These are phyloP conservation scores for Clathrospora elynae DNA, from an alignment of 2,329 filamentous ascomycete genomes.

Conservation along the genomic window DNA sequence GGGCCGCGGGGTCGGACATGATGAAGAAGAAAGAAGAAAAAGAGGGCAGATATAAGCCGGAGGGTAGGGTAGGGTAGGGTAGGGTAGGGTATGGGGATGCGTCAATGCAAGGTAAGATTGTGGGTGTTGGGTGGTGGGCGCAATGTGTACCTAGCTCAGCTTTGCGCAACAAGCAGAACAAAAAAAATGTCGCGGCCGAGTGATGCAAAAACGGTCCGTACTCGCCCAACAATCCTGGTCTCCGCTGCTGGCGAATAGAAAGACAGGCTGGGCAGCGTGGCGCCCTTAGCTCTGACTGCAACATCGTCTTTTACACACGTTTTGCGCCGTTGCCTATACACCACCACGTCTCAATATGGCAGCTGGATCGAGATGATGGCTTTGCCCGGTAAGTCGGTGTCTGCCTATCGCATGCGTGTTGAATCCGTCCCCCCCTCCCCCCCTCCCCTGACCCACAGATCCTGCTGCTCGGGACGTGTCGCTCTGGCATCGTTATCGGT, in stretches of 20 bases:
- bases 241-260: slow-evolving; percentile 21
- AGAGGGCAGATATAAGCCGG: slow-evolving; percentile 16
- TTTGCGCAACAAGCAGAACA: background rate
- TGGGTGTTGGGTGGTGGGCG: slow-evolving; percentile 2
- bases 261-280: slow-evolving; percentile 10
- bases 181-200: slow-evolving; percentile 1
- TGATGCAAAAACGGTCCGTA: too few relatives aligned
- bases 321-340: slow-evolving; percentile 22
- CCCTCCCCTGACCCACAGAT: background rate
- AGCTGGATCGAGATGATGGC: slow-evolving; percentile 15
- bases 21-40: slow-evolving; percentile 30
- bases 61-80: slow-evolving; percentile 15
- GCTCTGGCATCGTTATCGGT: too few relatives aligned
- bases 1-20: slow-evolving; percentile 39
- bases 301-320: background rate
- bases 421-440: too few relatives aligned
- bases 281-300: slow-evolving; percentile 9
- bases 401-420: slow-evolving; percentile 7
- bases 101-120: slow-evolving; percentile 21
- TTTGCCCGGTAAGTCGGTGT: background rate
- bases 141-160: background rate
- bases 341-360: slow-evolving; percentile 18
- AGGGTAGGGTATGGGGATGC: slow-evolving; percentile 19
- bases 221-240: too few relatives aligned
- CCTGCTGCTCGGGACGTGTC: too few relatives aligned